Percentiles rank a stretch among this genome's conserved stretches.
These are phyloP conservation scores for Carex pumila DNA, from an alignment of 176 grass and related monocot genomes.

Conservation along the genomic window DNA sequence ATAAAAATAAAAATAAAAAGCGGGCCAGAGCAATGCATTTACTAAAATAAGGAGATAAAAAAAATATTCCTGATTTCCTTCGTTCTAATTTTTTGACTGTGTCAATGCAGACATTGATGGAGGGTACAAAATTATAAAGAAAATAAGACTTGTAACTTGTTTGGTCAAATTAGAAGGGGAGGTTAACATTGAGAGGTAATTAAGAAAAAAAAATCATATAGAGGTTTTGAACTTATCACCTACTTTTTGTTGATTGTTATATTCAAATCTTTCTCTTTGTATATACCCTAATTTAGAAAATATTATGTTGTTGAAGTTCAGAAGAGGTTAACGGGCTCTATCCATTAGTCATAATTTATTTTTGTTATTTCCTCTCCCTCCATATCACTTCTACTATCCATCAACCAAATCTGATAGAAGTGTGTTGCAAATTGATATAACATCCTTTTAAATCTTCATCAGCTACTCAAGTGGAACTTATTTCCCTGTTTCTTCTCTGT, in stretches of 20 bases:
- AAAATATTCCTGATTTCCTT: background rate
- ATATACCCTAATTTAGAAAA: background rate
- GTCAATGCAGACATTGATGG: constrained; percentile 16
- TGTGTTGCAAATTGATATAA: background rate
- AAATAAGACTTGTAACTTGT: background rate
- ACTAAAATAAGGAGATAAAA: background rate
- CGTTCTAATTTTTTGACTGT: background rate
- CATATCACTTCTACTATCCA: background rate
- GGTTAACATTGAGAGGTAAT: background rate
- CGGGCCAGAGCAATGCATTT: too few species aligned
- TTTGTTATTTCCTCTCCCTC: background rate
- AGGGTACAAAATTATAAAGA: background rate
- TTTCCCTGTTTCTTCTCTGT: background rate
- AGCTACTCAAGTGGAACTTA: background rate
- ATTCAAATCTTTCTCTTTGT: background rate
- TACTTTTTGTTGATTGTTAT: background rate
- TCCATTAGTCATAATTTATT: background rate
- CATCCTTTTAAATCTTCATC: background rate
- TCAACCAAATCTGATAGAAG: background rate
- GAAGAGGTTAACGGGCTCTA: background rate
- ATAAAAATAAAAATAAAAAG: too few species aligned
- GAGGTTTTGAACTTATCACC: background rate
- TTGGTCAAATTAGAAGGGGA: background rate
- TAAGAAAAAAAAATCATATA: background rate
- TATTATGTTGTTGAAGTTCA: background rate